A percentile compares a stretch with the other conserved stretches of the same genome.
Evolutionary conservation across 495 filamentous ascomycete genomes (phyloP).

Genomic region (Penicillium longicatenatum): DNA sequence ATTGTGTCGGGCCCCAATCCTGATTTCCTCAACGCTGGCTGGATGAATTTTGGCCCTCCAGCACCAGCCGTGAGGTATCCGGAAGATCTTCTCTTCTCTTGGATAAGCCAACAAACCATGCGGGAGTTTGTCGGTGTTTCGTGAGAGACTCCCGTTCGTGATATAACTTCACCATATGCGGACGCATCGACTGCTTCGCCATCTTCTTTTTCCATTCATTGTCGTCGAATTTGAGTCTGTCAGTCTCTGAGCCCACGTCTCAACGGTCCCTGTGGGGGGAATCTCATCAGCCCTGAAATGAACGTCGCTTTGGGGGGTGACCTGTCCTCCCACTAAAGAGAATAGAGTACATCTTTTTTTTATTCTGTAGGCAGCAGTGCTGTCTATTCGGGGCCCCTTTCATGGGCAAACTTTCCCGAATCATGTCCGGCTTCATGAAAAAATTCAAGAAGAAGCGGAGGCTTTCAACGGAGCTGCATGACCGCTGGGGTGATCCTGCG

Average conservation of each 20-base stretch:
- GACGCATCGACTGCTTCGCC: conserved; percentile 5
- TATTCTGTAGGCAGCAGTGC: not conserved
- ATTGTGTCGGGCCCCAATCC: conserved; percentile 33
- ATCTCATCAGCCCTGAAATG: conserved; percentile 24
- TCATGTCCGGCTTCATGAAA: conserved; percentile 40
- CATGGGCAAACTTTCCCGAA: conserved; percentile 31
- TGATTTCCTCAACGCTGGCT: conserved; percentile 24
- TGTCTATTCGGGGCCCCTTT: conserved; percentile 11
- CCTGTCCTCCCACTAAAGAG: conserved; percentile 21
- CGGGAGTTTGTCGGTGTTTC: conserved; percentile 16
- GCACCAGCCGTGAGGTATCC: conserved; percentile 14
- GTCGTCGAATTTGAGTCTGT: not conserved
- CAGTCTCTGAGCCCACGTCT: not conserved
- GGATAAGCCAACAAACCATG: conserved; percentile 20
- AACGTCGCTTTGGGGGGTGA: conserved; percentile 21
- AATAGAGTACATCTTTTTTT: not conserved
- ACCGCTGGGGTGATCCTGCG: conserved; percentile 45
- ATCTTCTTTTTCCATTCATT: conserved; percentile 13
- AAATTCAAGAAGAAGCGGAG: conserved; percentile 43
- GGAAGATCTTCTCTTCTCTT: conserved; percentile 30
- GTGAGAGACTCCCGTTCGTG: conserved; percentile 18
- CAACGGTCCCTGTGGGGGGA: conserved; percentile 9
- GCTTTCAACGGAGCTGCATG: conserved; percentile 43
- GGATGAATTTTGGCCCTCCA: conserved; percentile 13
- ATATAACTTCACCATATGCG: conserved; percentile 35